These are phyloP conservation scores for Floccularia luteovirens DNA, from an alignment of 768 basidiomycete genomes.

Conservation along the genomic window DNA sequence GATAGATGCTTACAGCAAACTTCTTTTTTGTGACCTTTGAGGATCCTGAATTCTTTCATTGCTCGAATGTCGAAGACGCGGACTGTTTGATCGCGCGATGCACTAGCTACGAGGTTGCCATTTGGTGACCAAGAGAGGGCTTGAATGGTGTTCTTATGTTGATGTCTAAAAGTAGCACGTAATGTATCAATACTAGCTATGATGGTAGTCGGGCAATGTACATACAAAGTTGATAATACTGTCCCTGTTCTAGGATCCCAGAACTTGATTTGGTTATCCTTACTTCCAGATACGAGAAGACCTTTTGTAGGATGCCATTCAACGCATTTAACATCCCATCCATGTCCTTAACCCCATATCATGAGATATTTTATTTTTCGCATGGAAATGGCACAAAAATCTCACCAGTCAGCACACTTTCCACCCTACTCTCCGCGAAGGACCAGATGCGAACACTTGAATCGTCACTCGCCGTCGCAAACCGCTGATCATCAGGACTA, in stretches of 20 bases:
- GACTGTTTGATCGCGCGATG: slow-evolving; percentile 90
- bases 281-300: slow-evolving; percentile 88
- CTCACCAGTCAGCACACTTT: slow-evolving; percentile 78
- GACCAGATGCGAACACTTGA: slow-evolving; percentile 93
- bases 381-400: too few species aligned
- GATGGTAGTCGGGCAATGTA: too few species aligned
- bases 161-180: slow-evolving; percentile 48
- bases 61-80: slow-evolving; percentile 97
- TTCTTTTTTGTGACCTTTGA: slow-evolving; percentile 98
- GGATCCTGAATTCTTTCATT: slow-evolving; percentile 89
- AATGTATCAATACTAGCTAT: background rate
- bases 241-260: slow-evolving; percentile 97
- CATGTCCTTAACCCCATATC: slow-evolving; percentile 90
- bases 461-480: slow-evolving; percentile 95
- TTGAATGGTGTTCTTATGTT: slow-evolving; percentile 97
- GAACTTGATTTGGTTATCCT: slow-evolving; percentile 98
- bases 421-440: slow-evolving; percentile 86
- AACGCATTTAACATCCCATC: slow-evolving; percentile 98
- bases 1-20: slow-evolving; percentile 72
- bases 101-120: slow-evolving; percentile 90
- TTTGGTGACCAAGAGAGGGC: slow-evolving; percentile 91
- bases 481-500: slow-evolving; percentile 85
- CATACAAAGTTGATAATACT: slow-evolving; percentile 83
- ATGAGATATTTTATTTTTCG: too few species aligned
- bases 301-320: slow-evolving; percentile 99